These are phyloP conservation scores for Nyctanthes arbortristis DNA, from an alignment of 257 asterid species.

Conservation along the genomic window DNA sequence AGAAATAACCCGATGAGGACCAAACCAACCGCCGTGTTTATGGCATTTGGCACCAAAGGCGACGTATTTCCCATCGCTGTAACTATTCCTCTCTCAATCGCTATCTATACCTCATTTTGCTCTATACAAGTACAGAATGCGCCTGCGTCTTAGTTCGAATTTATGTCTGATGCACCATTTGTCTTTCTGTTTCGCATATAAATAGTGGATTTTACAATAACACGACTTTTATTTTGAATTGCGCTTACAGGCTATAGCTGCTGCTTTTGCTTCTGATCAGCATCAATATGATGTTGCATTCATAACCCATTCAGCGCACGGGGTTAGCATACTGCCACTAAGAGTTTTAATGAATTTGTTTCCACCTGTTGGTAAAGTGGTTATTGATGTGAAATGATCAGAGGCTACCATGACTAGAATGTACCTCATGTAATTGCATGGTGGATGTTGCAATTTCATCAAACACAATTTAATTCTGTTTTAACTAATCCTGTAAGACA, in stretches of 20 bases:
- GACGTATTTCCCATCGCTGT: slow-evolving; percentile 84
- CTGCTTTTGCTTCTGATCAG: slow-evolving; percentile 80
- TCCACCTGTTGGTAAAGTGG: background rate
- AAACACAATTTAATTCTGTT: background rate
- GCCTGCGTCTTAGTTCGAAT: background rate
- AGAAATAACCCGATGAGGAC: slow-evolving; percentile 36
- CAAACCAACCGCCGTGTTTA: slow-evolving; percentile 65
- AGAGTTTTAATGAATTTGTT: background rate
- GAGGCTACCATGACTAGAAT: background rate
- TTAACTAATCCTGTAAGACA: background rate
- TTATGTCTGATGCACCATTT: background rate
- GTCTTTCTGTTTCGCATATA: background rate
- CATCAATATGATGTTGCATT: slow-evolving; percentile 59
- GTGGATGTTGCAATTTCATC: background rate
- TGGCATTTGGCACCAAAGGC: slow-evolving; percentile 90
- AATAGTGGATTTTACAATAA: background rate
- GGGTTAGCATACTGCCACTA: slow-evolving; percentile 42
- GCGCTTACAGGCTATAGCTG: slow-evolving; percentile 67
- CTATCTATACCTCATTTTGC: background rate
- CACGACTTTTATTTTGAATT: background rate
- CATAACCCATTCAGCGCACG: slow-evolving; percentile 81
- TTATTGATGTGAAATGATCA: background rate
- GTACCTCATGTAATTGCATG: background rate
- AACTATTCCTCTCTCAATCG: slow-evolving; percentile 12
- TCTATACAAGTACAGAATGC: background rate